A percentile compares a stretch with the other conserved stretches of the same genome.
Evolutionary conservation across 129 eudicot species (phyloP).

Genomic region (Artemisia argyi): DNA sequence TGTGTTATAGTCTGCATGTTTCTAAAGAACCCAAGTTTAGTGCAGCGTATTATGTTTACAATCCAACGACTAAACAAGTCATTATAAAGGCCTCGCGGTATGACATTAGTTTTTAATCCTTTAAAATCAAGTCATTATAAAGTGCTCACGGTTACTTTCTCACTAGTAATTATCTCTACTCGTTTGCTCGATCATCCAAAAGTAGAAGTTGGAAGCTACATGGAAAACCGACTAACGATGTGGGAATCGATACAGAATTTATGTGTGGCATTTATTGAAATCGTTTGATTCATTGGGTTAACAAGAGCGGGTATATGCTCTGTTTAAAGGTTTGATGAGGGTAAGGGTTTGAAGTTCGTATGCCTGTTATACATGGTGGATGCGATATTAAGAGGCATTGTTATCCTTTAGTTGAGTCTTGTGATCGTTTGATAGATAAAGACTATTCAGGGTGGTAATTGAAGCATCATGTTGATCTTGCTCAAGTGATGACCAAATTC

Average conservation of each 20-base stretch:
- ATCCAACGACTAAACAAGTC: conserved; percentile 42
- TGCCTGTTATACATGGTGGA: conserved; percentile 18
- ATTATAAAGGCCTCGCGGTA: conserved; percentile 21
- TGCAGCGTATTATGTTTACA: conserved; percentile 31
- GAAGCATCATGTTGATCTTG: conserved; percentile 37
- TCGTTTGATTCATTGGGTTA: conserved; percentile 45
- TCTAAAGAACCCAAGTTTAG: conserved; percentile 5
- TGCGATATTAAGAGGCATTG: conserved; percentile 32
- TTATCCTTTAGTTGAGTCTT: conserved; percentile 39
- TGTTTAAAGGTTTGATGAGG: conserved; percentile 39
- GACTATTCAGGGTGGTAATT: conserved; percentile 36
- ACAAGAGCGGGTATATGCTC: conserved; percentile 23
- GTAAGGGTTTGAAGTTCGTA: conserved; percentile 23
- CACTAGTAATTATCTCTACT: conserved; percentile 18
- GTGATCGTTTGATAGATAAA: conserved; percentile 40
- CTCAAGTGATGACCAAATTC: conserved; percentile 14
- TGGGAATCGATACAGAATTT: conserved; percentile 26
- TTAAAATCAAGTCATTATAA: conserved; percentile 24
- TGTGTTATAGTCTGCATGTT: conserved; percentile 23
- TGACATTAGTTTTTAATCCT: conserved; percentile 54
- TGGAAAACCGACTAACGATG: conserved; percentile 23
- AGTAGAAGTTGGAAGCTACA: conserved; percentile 31
- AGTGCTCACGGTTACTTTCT: conserved; percentile 19
- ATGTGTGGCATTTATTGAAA: conserved; percentile 48
- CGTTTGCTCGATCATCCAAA: conserved; percentile 38